A percentile compares a stretch with the other conserved stretches of the same genome.
phyloP scores from a whole-genome alignment of 1,139 yeast genomes.

The Kurtzmaniella quercitrusa region DNA sequence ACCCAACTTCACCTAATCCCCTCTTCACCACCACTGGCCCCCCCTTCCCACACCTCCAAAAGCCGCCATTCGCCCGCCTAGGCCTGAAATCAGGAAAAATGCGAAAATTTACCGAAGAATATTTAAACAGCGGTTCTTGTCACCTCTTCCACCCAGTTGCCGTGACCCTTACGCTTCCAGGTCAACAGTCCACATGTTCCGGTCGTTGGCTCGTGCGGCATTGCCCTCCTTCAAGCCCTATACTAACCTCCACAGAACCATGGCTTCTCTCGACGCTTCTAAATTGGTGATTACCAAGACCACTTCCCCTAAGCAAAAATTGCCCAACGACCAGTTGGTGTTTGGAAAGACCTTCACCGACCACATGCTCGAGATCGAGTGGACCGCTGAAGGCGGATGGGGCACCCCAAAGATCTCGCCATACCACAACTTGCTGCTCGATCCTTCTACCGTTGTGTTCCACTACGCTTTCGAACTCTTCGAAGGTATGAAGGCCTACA shows the following conservation, averaged over 20 bases:
- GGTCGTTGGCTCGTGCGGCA: neutral
- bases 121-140: neutral
- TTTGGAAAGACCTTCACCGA: constrained; percentile 88
- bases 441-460: constrained; percentile 85
- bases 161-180: neutral
- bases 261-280: constrained; percentile 46
- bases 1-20: no score
- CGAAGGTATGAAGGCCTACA: constrained; percentile 95
- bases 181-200: neutral
- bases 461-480: constrained; percentile 94
- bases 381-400: constrained; percentile 83
- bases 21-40: no score
- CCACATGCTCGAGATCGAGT: constrained; percentile 86
- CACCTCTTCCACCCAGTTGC: neutral
- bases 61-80: no score
- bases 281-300: constrained; percentile 59
- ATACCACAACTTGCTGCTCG: constrained; percentile 68
- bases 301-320: constrained; percentile 55
- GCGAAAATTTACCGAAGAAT: no score
- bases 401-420: constrained; percentile 80
- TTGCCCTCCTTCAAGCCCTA: neutral
- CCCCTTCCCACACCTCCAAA: no score
- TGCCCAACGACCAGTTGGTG: constrained; percentile 70
- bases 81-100: no score
- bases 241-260: constrained; percentile 1